A percentile compares a stretch with the other conserved stretches of the same genome.
phyloP scores from a whole-genome alignment of 2,329 filamentous ascomycete genomes.

The Parasarocladium wereldwijsianum region DNA sequence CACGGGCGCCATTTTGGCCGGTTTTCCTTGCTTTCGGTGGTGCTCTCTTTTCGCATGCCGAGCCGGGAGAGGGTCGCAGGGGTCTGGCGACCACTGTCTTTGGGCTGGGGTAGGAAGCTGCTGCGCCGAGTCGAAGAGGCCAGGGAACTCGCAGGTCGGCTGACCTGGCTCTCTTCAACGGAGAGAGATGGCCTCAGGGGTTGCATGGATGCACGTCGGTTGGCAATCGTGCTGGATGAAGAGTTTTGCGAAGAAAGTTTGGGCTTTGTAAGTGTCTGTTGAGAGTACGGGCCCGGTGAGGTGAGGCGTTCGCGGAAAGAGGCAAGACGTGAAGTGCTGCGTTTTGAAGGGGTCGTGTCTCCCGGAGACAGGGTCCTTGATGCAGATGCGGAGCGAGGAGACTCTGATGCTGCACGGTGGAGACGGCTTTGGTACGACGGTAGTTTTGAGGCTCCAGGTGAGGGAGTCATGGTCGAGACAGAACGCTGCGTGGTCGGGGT shows the following conservation, averaged over 20 bases:
- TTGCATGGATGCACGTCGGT: constrained; percentile 38
- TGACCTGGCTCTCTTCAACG: constrained; percentile 14
- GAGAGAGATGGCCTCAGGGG: constrained; percentile 22
- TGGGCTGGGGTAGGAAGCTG: constrained; percentile 39
- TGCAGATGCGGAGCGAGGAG: constrained; percentile 25
- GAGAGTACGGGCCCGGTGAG: constrained; percentile 32
- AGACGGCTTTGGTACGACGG: constrained; percentile 34
- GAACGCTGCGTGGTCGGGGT: constrained; percentile 26
- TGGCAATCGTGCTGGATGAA: constrained; percentile 22
- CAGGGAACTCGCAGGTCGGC: constrained; percentile 42
- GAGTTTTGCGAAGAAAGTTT: constrained; percentile 29
- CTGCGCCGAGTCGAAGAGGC: constrained; percentile 31
- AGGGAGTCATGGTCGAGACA: constrained; percentile 25
- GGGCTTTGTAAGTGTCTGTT: constrained; percentile 29
- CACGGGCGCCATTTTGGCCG: constrained; percentile 36
- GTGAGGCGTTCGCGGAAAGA: constrained; percentile 38
- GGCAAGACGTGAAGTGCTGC: constrained; percentile 24
- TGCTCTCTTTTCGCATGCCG: constrained; percentile 25
- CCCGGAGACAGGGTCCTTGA: too few species aligned
- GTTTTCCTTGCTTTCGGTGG: constrained; percentile 22
- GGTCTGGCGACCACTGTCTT: constrained; percentile 27
- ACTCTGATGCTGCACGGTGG: constrained; percentile 29
- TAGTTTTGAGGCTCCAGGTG: constrained; percentile 28
- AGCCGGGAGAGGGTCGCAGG: constrained; percentile 31
- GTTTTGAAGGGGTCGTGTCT: constrained; percentile 30